A percentile compares a stretch with the other conserved stretches of the same genome.
phyloP scores from a whole-genome alignment of 208 protist genomes.

The Crithidia fasciculata region DNA sequence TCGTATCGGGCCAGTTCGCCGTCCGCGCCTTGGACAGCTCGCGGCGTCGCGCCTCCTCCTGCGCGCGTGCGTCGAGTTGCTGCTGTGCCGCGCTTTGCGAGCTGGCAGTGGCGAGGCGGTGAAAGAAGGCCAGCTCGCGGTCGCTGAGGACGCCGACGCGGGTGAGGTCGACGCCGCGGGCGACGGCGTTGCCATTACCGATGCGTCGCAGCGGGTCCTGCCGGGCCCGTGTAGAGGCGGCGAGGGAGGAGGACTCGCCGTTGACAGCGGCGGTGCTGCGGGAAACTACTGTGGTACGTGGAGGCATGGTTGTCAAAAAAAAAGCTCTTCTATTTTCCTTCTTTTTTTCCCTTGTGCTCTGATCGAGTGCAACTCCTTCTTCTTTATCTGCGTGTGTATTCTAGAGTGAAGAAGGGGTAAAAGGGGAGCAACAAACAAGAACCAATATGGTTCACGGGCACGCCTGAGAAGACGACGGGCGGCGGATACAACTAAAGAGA shows the following conservation, averaged over 20 bases:
- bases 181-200: slow-evolving; percentile 88
- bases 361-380: too few relatives aligned
- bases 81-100: slow-evolving; percentile 36
- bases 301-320: neutral
- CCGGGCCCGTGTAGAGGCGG: slow-evolving; percentile 55
- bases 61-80: slow-evolving; percentile 31
- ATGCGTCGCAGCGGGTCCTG: slow-evolving; percentile 61
- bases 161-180: slow-evolving; percentile 53
- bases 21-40: slow-evolving; percentile 53
- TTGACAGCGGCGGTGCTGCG: neutral
- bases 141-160: slow-evolving; percentile 78
- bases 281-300: neutral
- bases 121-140: slow-evolving; percentile 71
- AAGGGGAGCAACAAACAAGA: too few relatives aligned
- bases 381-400: slow-evolving; percentile 1
- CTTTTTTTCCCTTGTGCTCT: too few relatives aligned
- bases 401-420: too few relatives aligned
- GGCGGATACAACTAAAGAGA: too few relatives aligned
- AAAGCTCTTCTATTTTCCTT: too few relatives aligned
- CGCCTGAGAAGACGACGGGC: too few relatives aligned
- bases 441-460: too few relatives aligned
- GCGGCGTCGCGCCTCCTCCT: slow-evolving; percentile 44
- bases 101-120: slow-evolving; percentile 39
- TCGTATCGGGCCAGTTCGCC: slow-evolving; percentile 72
- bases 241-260: slow-evolving; percentile 6